Evolutionary conservation across 73 alveolate genomes (phyloP), one percentile per base, ranked within the genome.

Genomic region (Paramecium primaurelia): DNA sequence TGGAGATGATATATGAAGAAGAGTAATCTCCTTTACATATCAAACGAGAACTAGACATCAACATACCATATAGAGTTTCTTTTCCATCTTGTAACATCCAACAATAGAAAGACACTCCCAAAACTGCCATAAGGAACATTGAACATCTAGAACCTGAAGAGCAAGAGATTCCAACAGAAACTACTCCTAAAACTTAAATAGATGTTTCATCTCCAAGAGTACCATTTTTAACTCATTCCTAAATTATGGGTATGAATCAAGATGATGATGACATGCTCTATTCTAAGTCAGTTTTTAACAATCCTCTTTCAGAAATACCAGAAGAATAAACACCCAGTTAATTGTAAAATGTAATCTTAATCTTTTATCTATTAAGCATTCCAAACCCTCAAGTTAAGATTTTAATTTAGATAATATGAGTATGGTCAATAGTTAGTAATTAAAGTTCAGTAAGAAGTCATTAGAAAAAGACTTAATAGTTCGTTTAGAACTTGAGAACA

Each of bases 121-220:
- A 49, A 42, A 80, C 91, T 47, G 88, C 88, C 42, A 40, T 75
- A 2, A 37, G 58, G 26, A 45, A 37, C 4, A 44, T 32, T 25
- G 91, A 80, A 64, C 84, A 64, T 64, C 7, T 64, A 10, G 84
- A 64, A 34, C 84, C 84, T 14, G 84, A 64, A 28, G 84, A 64
- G 22, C 28, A 64, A 25, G 91, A 80, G 26, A 80, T 80, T 25
- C 71, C 75, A 12, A 34, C 58, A 44, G 87, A 73, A 73, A 73
- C 34, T 34, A 80, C 77, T 80, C 91, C 91, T 0, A 80, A 80
- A 18, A 80, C 91, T 8, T 36, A 80, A 26, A 49, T 80, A 14
- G 91, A 80, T 49, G 58, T 80, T 12, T 80, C 91, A 44, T 80
- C 91, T 11, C 91, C 91, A 10, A 80, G 91, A 80, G 47, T 80